These are phyloP conservation scores for Plasmopara halstedii DNA, from an alignment of 352 stramenopile species.

Conservation along the genomic window DNA sequence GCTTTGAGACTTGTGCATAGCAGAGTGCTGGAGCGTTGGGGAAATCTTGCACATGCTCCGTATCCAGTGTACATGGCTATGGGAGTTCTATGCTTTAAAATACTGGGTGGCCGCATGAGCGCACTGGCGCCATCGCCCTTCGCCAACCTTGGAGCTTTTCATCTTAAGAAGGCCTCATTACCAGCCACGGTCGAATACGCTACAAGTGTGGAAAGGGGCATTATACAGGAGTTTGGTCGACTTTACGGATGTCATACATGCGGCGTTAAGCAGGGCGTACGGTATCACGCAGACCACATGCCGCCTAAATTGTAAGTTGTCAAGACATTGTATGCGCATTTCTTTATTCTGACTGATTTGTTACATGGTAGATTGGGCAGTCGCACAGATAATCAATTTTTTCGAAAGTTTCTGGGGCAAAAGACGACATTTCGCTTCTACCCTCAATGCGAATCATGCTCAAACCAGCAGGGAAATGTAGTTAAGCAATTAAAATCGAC, in stretches of 20 bases:
- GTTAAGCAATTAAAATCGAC: slow-evolving; percentile 62
- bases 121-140: slow-evolving; percentile 71
- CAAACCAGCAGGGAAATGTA: slow-evolving; percentile 57
- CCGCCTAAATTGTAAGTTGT: slow-evolving; percentile 66
- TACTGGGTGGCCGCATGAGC: slow-evolving; percentile 64
- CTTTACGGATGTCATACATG: slow-evolving; percentile 82
- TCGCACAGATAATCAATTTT: slow-evolving; percentile 34
- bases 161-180: slow-evolving; percentile 65
- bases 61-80: slow-evolving; percentile 65
- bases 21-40: slow-evolving; percentile 28
- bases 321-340: slow-evolving; percentile 1
- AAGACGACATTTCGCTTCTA: slow-evolving; percentile 77
- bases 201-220: slow-evolving; percentile 41
- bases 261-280: slow-evolving; percentile 48
- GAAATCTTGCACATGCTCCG: slow-evolving; percentile 36
- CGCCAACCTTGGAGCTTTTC: slow-evolving; percentile 69
- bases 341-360: neutral
- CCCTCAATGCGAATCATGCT: slow-evolving; percentile 76
- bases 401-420: slow-evolving; percentile 30
- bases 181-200: slow-evolving; percentile 71
- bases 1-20: slow-evolving; percentile 13
- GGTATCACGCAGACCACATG: slow-evolving; percentile 82
- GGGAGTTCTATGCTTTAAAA: slow-evolving; percentile 65
- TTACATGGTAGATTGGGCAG: slow-evolving; percentile 43
- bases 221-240: slow-evolving; percentile 75